Evolutionary conservation across 106 monocot species (phyloP), one percentile per base, ranked within the genome.

Genomic region (Narthecium ossifragum): DNA sequence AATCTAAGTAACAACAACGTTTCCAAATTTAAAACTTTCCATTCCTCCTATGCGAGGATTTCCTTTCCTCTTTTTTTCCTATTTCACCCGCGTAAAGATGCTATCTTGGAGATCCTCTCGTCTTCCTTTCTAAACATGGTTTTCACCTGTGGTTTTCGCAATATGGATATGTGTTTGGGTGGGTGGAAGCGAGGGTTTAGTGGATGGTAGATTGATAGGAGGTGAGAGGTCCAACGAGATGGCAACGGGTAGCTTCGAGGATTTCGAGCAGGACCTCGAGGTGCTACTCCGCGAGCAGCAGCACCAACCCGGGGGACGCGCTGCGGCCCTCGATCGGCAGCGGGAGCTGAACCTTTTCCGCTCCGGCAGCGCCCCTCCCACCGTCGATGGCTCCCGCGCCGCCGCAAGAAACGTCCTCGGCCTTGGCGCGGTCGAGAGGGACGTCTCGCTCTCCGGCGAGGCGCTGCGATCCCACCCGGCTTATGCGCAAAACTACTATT

Each of bases 281-380:
- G 75, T 75, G 23, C 9, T 89, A n/a, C 56, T 89, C n/a, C 60
- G 61, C 9, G 88, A 89, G 17, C 53, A 62, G 37, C 69, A 45
- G 18, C 59, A 59, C n/a, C n/a, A n/a, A n/a, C n/a, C n/a, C 22
- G 43, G 65, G 24, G 63, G 38, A 17, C 33, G 56, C 23, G 13
- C 58, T 2, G 37, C 45, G 0, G 23, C 53, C 1, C 64, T 70
- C 48, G 75, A 72, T 31, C 61, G 29, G 1, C 68, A 82, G 40
- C 50, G 56, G 18, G 78, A 78, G 57, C 75, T 92, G 38, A 67
- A 75, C 56, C 70, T 84, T 12, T 68, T 54, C 31, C 67, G 84
- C 26, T 84, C 83, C 53, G 87, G 84, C 46, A 92, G 88, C 46
- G 92, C 88, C 4, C 92, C 92, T 2, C 92, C 88, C 4, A 84